These are phyloP conservation scores for Eucalyptus viminalis DNA, from an alignment of 345 rosid genomes.

Conservation along the genomic window DNA sequence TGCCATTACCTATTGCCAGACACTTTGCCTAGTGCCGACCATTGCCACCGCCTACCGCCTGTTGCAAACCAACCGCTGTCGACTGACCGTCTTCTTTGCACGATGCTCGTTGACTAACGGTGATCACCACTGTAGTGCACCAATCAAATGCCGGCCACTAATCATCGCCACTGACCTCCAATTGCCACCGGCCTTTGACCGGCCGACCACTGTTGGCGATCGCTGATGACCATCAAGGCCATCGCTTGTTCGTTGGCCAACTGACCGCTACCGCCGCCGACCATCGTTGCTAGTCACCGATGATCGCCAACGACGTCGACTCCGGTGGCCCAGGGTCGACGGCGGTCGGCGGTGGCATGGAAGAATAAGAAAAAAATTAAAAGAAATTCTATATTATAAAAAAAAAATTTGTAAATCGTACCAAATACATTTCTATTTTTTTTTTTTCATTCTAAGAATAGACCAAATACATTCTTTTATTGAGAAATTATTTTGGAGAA, in stretches of 20 bases:
- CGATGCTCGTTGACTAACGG: accelerated
- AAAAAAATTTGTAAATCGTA: no score
- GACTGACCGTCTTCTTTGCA: accelerated
- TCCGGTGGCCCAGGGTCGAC: accelerated
- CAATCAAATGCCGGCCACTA: no score
- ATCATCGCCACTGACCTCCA: no score
- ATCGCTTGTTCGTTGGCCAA: no score
- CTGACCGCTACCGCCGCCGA: accelerated
- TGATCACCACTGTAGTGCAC: accelerated
- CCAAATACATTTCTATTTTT: accelerated
- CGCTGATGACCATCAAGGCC: no score
- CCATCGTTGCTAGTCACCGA: accelerated
- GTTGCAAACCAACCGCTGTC: accelerated
- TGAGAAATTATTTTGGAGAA: accelerated
- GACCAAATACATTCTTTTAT: no score
- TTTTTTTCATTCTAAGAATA: no score
- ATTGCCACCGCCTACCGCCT: accelerated
- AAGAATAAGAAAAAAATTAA: no score
- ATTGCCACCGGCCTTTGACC: no score
- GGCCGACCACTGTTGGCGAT: no score
- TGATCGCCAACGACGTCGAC: no score
- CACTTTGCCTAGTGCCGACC: accelerated
- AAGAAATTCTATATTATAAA: no score
- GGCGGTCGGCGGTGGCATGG: accelerated
- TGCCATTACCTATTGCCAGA: accelerated